phyloP scores from a whole-genome alignment of 192 early-diverging fungal genomes.

The Cetraspora pellucida region DNA sequence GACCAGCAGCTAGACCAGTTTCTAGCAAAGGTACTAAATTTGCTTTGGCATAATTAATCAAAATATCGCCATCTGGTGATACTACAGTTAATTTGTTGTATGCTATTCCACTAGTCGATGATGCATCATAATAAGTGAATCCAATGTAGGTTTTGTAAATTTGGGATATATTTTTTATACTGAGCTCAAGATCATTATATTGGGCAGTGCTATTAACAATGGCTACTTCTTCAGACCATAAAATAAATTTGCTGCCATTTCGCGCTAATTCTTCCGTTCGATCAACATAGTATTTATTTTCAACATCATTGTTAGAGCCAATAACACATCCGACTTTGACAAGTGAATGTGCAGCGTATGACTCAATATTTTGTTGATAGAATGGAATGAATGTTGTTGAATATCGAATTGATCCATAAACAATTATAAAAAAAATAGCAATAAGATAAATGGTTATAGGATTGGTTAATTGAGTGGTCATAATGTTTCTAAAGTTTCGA shows the following conservation, averaged over 20 bases:
- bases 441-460: not conserved
- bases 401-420: conserved; percentile 1
- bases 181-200: not conserved
- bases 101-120: not conserved
- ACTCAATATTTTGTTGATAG: conserved; percentile 11
- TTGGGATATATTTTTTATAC: not conserved
- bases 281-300: not conserved
- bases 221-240: not conserved
- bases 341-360: not conserved
- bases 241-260: not conserved
- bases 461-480: not conserved
- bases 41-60: conserved; percentile 47
- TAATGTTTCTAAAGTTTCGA: not conserved
- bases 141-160: not conserved
- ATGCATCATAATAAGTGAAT: not conserved
- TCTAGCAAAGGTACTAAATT: conserved; percentile 48
- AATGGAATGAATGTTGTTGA: not conserved
- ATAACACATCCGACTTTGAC: not conserved
- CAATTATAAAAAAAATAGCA: not conserved
- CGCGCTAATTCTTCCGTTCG: not conserved
- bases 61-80: conserved; percentile 40
- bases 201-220: not conserved
- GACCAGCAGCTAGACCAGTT: conserved; percentile 41
- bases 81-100: conserved; percentile 44
- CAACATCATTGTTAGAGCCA: not conserved